Conservation (phyloP, 208 protist species). For the Borovskyia barvae region DNA sequence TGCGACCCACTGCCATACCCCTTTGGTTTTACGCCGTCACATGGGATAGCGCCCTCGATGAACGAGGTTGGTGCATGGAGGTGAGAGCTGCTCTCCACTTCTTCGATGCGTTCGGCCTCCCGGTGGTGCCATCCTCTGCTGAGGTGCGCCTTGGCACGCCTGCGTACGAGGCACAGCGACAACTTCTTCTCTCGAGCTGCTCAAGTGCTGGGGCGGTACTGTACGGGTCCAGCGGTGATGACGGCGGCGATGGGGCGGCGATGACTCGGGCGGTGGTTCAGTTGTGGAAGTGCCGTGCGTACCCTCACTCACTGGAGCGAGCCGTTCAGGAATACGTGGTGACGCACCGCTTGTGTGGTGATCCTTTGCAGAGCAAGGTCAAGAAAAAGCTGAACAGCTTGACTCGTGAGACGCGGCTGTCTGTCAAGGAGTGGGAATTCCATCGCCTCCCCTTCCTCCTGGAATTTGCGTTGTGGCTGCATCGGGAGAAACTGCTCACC, state of each 20-base stretch:
- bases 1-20: conserved; percentile 3
- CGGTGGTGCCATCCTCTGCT: conserved; percentile 10
- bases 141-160: conserved; percentile 29
- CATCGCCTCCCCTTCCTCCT: conserved; percentile 51
- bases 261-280: conserved; percentile 46
- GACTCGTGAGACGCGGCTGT: conserved; percentile 36
- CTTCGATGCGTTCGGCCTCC: conserved; percentile 47
- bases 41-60: conserved; percentile 23
- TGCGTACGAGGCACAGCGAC: conserved; percentile 39
- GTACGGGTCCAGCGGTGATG: conserved; percentile 40
- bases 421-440: conserved; percentile 50
- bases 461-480: conserved; percentile 67
- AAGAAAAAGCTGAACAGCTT: conserved; percentile 60
- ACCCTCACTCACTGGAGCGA: conserved; percentile 60
- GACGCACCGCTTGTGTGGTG: conserved; percentile 53
- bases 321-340: conserved; percentile 73
- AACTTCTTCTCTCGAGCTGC: conserved; percentile 28
- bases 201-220: conserved; percentile 68
- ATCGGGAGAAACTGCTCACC: conserved; percentile 53
- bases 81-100: conserved; percentile 29
- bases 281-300: conserved; percentile 71
- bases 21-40: conserved; percentile 79
- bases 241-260: conserved; percentile 1
- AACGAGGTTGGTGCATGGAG: conserved; percentile 53
- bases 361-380: conserved; percentile 35